Base-by-base conservation (phyloP, 2,329 filamentous ascomycete species). In the Biscogniauxia marginata region DNA sequence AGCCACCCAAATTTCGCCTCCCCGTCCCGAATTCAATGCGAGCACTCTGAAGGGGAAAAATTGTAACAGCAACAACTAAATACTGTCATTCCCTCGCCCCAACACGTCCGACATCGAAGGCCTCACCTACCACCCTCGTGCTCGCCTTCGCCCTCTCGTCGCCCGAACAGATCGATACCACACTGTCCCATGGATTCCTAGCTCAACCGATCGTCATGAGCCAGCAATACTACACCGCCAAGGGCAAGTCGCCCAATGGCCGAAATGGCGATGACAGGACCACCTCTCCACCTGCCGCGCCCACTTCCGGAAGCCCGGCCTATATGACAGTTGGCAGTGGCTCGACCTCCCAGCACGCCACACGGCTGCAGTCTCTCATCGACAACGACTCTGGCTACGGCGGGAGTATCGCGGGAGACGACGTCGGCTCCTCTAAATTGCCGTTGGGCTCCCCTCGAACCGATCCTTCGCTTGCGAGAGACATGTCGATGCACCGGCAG, bases 311-410 rank as follows among this genome's bases (percentile, higher is more conserved):
- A 56, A 69, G 68, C 59, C 88, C 88, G 50, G 81, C 85, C 57
- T 97, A 93, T 74, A 90, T 96, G 87, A 96, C 91, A 4, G 90
- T 97, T 50, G 93, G 93, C 56, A 86, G 82, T 63, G 93, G 93
- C 52, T 86, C 87, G 53, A 86, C 89, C 20, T 93, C 93, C 19
- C 86, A 91, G 69, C 90, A 91, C 71, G 93, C 91, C 39, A 84
- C 89, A 24, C 87, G 87, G 54, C 79, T 98, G 43, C 90, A 95
- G 73, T 85, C 87, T 18, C 84, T 96, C 65, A 79, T 98, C 54
- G 91, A 96, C 59, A 79, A 85, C 56, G 95, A 99, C 71, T 98
- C 93, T 18, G 95, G 93, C 6, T 98, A 98, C 69, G 93, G 91
- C 54, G 89, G 89, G 46, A 96, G 91, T 71, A 80, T 89, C 50